Evolutionary conservation across 129 eudicot species (phyloP).

Genomic region (Rutidosis leptorrhynchoides): DNA sequence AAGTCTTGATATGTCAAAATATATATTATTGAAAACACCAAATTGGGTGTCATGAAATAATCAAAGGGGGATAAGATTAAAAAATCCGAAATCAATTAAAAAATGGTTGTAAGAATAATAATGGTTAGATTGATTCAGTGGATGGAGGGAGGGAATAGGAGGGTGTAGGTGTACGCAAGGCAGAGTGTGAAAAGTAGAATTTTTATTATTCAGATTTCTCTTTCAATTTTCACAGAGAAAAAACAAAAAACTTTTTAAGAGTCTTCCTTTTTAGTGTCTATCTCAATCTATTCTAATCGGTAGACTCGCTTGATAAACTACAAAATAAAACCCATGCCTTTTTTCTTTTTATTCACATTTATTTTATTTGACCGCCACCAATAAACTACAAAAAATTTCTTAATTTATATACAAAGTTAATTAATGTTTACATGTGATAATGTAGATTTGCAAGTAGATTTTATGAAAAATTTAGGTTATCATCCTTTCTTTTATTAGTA

Average conservation of each 20-base stretch:
- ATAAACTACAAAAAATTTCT: no score
- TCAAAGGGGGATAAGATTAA: background rate
- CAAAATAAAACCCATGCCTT: conserved; percentile 6
- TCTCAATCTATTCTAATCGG: conserved; percentile 16
- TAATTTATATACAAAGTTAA: no score
- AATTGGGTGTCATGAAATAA: conserved; percentile 5
- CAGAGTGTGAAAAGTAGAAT: conserved; percentile 36
- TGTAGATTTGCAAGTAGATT: no score
- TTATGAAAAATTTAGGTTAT: no score
- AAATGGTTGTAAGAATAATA: conserved; percentile 9
- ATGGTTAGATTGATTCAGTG: conserved; percentile 16
- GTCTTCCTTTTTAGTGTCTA: conserved; percentile 24
- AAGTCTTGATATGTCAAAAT: conserved; percentile 3
- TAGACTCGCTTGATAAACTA: conserved; percentile 7
- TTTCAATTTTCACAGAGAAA: conserved; percentile 14
- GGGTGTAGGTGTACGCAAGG: conserved; percentile 32
- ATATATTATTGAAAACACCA: background rate
- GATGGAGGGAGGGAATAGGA: conserved; percentile 25
- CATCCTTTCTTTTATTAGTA: no score
- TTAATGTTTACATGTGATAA: no score
- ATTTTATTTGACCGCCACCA: conserved; percentile 30
- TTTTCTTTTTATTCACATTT: background rate
- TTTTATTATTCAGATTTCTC: conserved; percentile 9
- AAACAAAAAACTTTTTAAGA: background rate
- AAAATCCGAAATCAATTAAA: background rate